Conservation (phyloP, 2,329 filamentous ascomycete genomes). For the Ceratocystis alfenasii region DNA sequence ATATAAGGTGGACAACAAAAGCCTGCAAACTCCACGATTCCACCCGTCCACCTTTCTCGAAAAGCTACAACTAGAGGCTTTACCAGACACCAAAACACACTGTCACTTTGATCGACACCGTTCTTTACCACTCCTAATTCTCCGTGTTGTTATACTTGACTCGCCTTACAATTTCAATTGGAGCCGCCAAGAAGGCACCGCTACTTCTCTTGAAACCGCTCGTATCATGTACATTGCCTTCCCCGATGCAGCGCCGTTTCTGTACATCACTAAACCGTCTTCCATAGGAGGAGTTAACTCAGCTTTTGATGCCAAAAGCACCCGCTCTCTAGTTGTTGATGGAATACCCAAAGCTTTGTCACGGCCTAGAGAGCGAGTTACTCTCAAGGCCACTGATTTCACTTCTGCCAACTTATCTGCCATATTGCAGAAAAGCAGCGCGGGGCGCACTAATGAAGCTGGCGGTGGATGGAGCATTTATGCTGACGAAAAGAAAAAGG, state of each 20-base stretch:
- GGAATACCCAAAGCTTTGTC: slow-evolving; percentile 76
- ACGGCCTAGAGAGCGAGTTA: slow-evolving; percentile 58
- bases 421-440: slow-evolving; percentile 56
- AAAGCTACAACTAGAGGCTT: slow-evolving; percentile 60
- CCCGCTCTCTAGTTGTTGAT: slow-evolving; percentile 61
- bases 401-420: slow-evolving; percentile 59
- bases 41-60: slow-evolving; percentile 70
- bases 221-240: slow-evolving; percentile 71
- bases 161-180: slow-evolving; percentile 49
- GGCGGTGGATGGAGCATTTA: slow-evolving; percentile 73
- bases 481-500: slow-evolving; percentile 46
- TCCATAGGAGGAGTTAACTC: slow-evolving; percentile 32
- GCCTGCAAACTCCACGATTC: slow-evolving; percentile 53
- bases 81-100: slow-evolving; percentile 72
- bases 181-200: slow-evolving; percentile 18
- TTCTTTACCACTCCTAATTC: slow-evolving; percentile 54
- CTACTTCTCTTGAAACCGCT: slow-evolving; percentile 32
- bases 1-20: slow-evolving; percentile 32
- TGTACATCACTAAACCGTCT: slow-evolving; percentile 52
- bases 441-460: slow-evolving; percentile 57
- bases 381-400: slow-evolving; percentile 55
- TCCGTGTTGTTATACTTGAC: slow-evolving; percentile 70
- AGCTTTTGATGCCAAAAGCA: slow-evolving; percentile 45
- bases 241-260: slow-evolving; percentile 63
- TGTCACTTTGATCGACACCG: slow-evolving; percentile 66